phyloP scores from a whole-genome alignment of 1,284 basidiomycete genomes.

The Vanrija sp. region DNA sequence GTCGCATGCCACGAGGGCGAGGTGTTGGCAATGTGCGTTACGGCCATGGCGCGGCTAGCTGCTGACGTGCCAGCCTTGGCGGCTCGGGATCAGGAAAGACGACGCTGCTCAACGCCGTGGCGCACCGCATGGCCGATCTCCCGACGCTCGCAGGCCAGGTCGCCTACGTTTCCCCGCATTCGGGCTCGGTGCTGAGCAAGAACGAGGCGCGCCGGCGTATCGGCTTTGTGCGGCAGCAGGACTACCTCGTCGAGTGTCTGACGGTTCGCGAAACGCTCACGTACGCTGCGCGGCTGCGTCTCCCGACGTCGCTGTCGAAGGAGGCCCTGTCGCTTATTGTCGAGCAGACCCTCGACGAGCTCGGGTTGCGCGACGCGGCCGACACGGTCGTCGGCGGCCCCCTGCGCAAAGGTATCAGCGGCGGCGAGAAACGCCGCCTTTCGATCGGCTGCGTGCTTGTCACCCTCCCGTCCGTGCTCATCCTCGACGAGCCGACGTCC shows the following conservation, averaged over 20 bases:
- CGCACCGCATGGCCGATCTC: constrained; percentile 41
- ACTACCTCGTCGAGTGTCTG: constrained; percentile 47
- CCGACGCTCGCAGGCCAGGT: constrained; percentile 43
- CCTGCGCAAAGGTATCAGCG: constrained; percentile 64
- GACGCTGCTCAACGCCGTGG: constrained; percentile 49
- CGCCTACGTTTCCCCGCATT: constrained; percentile 9
- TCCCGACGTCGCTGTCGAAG: constrained; percentile 49
- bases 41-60: background rate
- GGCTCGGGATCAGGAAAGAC: constrained; percentile 50
- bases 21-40: constrained; percentile 47
- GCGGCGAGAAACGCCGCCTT: constrained; percentile 75
- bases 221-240: constrained; percentile 48
- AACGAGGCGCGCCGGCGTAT: constrained; percentile 42
- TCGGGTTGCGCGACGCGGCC: constrained; percentile 55
- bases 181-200: constrained; percentile 12
- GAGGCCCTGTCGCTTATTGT: constrained; percentile 50
- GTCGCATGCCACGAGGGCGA: constrained; percentile 45
- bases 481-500: constrained; percentile 59
- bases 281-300: constrained; percentile 53
- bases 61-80: constrained; percentile 32
- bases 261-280: constrained; percentile 56
- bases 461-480: constrained; percentile 70
- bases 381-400: constrained; percentile 54
- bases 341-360: constrained; percentile 55
- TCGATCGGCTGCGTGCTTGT: constrained; percentile 80